phyloP scores from a whole-genome alignment of 352 stramenopile species.

The Peronospora belbahrii region DNA sequence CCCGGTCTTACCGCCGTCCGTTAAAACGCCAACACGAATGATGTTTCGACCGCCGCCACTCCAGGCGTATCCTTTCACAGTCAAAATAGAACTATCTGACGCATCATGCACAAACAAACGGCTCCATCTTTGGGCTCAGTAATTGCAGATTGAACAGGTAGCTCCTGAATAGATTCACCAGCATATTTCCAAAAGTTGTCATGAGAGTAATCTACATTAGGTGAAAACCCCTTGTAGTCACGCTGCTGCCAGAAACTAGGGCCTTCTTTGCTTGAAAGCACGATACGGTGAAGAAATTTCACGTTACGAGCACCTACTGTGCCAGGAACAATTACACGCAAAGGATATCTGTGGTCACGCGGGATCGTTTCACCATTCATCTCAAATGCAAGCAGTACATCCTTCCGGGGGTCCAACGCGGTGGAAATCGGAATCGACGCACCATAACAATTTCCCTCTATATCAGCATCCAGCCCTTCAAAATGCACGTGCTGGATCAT shows the following conservation, averaged over 20 bases:
- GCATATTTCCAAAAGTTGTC: constrained; percentile 81
- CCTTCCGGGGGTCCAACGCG: constrained; percentile 89
- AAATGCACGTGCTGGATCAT: constrained; percentile 85
- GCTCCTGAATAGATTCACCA: constrained; percentile 86
- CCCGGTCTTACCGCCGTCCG: constrained; percentile 92
- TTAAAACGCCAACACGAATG: constrained; percentile 93
- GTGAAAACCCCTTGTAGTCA: constrained; percentile 87
- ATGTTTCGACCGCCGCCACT: constrained; percentile 92
- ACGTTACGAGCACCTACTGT: constrained; percentile 93
- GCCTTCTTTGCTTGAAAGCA: constrained; percentile 71
- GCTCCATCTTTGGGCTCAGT: constrained; percentile 69
- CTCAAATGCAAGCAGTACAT: constrained; percentile 97
- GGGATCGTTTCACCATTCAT: constrained; percentile 94
- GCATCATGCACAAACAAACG: constrained; percentile 40
- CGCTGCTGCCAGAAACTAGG: constrained; percentile 89
- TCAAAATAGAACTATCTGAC: constrained; percentile 67
- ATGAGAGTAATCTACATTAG: constrained; percentile 81
- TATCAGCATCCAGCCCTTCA: constrained; percentile 68
- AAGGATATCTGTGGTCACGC: constrained; percentile 94
- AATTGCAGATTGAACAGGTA: constrained; percentile 88
- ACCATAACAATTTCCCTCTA: constrained; percentile 80
- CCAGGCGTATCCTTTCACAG: constrained; percentile 92
- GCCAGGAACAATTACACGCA: constrained; percentile 94
- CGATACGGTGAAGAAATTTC: constrained; percentile 94
- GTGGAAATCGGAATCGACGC: constrained; percentile 91